These are phyloP conservation scores for Tolypocladium sp. DNA, from an alignment of 2,329 filamentous ascomycete species.

Conservation along the genomic window DNA sequence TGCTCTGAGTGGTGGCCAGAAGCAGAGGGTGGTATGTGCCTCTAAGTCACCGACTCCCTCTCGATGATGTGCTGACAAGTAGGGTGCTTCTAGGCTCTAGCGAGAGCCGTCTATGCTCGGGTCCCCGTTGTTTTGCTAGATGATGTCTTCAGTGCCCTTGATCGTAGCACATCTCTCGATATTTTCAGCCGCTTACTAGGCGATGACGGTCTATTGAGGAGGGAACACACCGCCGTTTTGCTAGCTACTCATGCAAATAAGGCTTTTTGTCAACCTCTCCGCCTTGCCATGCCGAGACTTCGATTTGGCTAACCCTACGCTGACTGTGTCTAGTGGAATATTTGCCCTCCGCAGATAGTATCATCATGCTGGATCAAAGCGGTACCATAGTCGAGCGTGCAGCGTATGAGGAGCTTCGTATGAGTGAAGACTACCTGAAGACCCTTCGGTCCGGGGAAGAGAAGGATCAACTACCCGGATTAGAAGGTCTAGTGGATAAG, in stretches of 20 bases:
- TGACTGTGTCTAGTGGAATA: neutral
- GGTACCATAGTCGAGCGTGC: neutral
- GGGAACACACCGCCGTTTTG: neutral
- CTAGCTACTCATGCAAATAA: slow-evolving; percentile 3
- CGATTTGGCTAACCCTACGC: neutral
- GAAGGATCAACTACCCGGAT: no score
- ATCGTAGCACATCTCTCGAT: slow-evolving; percentile 1
- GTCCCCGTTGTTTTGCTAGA: neutral
- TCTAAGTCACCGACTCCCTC: neutral
- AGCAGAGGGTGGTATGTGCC: slow-evolving; percentile 19
- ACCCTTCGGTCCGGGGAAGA: no score
- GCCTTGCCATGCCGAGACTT: neutral
- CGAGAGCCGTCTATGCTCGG: slow-evolving; percentile 3
- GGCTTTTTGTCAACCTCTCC: neutral
- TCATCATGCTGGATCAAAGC: neutral
- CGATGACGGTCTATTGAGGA: slow-evolving; percentile 1
- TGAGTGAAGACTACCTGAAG: no score
- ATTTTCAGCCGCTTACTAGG: slow-evolving; percentile 2
- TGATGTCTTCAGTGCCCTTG: slow-evolving; percentile 3
- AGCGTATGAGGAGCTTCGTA: neutral
- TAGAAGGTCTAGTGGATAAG: no score
- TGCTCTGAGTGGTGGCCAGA: slow-evolving; percentile 27
- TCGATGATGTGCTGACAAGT: neutral
- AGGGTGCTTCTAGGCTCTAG: neutral
- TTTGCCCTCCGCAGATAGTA: neutral